Evolutionary conservation across 495 filamentous ascomycete species (phyloP).

Genomic region (Aspergillus cavernicola): DNA sequence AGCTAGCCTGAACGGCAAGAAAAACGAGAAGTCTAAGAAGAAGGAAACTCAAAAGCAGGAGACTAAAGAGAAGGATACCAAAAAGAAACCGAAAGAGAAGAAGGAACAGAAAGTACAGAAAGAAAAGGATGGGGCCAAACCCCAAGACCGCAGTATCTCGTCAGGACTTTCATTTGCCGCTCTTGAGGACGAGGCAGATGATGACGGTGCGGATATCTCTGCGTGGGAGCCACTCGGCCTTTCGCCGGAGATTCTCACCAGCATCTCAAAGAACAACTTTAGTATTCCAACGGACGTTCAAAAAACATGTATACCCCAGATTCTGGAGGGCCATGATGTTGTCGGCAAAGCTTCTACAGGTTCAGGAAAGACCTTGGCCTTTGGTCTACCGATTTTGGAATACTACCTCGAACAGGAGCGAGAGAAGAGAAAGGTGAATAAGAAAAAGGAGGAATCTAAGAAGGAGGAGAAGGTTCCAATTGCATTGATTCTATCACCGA

Average conservation of each 20-base stretch:
- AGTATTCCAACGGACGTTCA: conserved; percentile 78
- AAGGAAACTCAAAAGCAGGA: conserved; percentile 30
- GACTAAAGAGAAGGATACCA: conserved; percentile 32
- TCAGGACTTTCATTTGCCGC: conserved; percentile 37
- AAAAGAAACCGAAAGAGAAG: conserved; percentile 27
- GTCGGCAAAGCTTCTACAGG: conserved; percentile 95
- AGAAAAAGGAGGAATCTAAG: conserved; percentile 19
- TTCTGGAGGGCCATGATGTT: conserved; percentile 81
- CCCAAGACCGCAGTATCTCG: conserved; percentile 26
- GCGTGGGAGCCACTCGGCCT: conserved; percentile 72
- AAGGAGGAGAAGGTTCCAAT: conserved; percentile 47
- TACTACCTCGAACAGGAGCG: conserved; percentile 38
- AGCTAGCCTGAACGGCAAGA: conserved; percentile 16
- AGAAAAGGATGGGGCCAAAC: conserved; percentile 22
- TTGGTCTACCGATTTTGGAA: conserved; percentile 58
- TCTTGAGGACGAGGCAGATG: conserved; percentile 39
- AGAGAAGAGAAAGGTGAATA: conserved; percentile 16
- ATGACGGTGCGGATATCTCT: conserved; percentile 54
- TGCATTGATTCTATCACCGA: conserved; percentile 90
- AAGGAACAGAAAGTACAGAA: conserved; percentile 34
- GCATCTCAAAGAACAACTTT: conserved; percentile 77
- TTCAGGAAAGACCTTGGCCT: conserved; percentile 97
- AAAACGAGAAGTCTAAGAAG: conserved; percentile 32
- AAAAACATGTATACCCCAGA: conserved; percentile 69
- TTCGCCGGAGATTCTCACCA: conserved; percentile 61